Conservation (phyloP, 768 basidiomycete species). For the Agrocybe pediades region DNA sequence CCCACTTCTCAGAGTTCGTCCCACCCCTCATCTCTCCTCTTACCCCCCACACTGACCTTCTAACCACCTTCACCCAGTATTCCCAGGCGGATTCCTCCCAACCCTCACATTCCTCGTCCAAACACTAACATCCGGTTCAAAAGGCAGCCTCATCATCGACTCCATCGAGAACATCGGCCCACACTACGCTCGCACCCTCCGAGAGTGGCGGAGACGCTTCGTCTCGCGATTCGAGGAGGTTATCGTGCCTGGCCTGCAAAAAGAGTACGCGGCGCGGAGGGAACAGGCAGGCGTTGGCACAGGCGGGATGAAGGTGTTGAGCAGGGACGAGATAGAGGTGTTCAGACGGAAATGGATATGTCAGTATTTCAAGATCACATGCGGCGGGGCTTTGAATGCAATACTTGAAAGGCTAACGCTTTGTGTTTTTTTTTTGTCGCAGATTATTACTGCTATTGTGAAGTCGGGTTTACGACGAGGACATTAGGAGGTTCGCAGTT, state of each 20-base stretch:
- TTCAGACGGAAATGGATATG: conserved; percentile 79
- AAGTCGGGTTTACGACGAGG: conserved; percentile 71
- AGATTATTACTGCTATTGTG: conserved; percentile 62
- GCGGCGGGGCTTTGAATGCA: conserved; percentile 10
- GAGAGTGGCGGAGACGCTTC: conserved; percentile 75
- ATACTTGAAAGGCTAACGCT: not conserved
- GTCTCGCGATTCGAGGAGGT: conserved; percentile 54
- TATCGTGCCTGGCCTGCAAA: conserved; percentile 59
- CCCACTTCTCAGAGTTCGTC: not conserved
- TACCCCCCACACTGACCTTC: not conserved
- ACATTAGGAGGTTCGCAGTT: conserved; percentile 57
- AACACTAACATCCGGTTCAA: conserved; percentile 44
- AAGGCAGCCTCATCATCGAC: conserved; percentile 61
- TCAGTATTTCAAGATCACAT: too few species aligned
- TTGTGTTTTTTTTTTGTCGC: conserved; percentile 1
- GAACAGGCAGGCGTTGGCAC: conserved; percentile 20
- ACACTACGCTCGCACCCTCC: conserved; percentile 77
- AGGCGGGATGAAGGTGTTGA: conserved; percentile 20
- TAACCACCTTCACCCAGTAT: conserved; percentile 40
- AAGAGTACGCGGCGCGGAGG: conserved; percentile 62
- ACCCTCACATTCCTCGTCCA: conserved; percentile 59
- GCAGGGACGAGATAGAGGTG: conserved; percentile 62
- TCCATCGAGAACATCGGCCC: conserved; percentile 72
- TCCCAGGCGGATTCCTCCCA: conserved; percentile 73
- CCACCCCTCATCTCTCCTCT: not conserved